Evolutionary conservation across 495 filamentous ascomycete genomes (phyloP).

Genomic region (Monascus purpureus): DNA sequence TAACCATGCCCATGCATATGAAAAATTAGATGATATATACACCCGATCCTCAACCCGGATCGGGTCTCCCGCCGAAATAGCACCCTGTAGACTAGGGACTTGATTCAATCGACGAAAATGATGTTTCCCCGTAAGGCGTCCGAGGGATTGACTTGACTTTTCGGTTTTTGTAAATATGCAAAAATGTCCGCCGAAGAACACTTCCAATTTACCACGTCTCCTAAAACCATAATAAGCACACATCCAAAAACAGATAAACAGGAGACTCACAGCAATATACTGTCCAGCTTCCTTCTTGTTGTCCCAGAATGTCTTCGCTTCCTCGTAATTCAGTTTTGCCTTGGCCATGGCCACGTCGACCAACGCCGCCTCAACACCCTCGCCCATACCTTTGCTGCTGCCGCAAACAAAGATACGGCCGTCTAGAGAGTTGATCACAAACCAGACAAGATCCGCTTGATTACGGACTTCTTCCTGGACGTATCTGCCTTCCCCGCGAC

Average conservation of each 20-base stretch:
- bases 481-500: slow-evolving; percentile 61
- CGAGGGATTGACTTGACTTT: no score
- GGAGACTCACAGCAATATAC: slow-evolving; percentile 67
- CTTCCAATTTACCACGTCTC: slow-evolving; percentile 21
- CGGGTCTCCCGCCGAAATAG: no score
- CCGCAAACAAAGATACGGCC: slow-evolving; percentile 94
- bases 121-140: no score
- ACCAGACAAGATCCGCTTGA: slow-evolving; percentile 94
- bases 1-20: no score
- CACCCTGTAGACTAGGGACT: no score
- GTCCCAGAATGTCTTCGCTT: slow-evolving; percentile 64
- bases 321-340: slow-evolving; percentile 58
- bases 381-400: slow-evolving; percentile 89
- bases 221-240: slow-evolving; percentile 4
- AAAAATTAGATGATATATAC: no score
- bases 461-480: slow-evolving; percentile 76
- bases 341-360: slow-evolving; percentile 70
- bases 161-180: no score
- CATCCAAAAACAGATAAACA: neutral
- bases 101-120: no score
- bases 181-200: no score
- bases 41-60: no score
- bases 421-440: slow-evolving; percentile 83
- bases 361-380: slow-evolving; percentile 77
- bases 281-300: slow-evolving; percentile 74